phyloP scores from a whole-genome alignment of 495 filamentous ascomycete species.

The Penicillium argentinense region DNA sequence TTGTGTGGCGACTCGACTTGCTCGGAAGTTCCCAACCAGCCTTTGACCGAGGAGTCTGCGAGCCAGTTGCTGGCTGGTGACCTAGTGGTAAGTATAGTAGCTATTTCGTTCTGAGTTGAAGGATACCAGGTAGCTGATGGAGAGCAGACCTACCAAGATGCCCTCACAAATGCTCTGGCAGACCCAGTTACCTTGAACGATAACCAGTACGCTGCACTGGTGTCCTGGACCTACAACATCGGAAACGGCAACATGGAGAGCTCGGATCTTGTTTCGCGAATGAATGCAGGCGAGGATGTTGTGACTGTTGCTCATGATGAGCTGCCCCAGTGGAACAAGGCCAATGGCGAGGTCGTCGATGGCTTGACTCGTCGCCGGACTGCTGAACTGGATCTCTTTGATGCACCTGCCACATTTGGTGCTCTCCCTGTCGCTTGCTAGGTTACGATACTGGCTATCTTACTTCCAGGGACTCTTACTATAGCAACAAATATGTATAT shows the following conservation, averaged over 20 bases:
- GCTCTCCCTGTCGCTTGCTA: conserved; percentile 29
- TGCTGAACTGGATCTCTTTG: conserved; percentile 44
- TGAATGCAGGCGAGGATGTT: conserved; percentile 45
- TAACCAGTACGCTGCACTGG: conserved; percentile 26
- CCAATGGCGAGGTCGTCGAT: conserved; percentile 33
- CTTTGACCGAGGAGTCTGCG: conserved; percentile 39
- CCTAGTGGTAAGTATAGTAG: conserved; percentile 27
- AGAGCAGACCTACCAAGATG: conserved; percentile 22
- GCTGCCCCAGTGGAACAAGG: conserved; percentile 49
- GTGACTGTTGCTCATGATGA: conserved; percentile 41
- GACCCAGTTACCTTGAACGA: conserved; percentile 24
- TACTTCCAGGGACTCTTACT: too few species aligned
- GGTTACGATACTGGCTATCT: too few species aligned
- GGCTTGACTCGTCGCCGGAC: conserved; percentile 40
- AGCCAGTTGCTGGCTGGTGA: conserved; percentile 42
- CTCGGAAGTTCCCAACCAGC: conserved; percentile 46
- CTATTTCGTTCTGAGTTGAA: neutral
- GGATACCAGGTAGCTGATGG: neutral
- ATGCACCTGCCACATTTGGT: conserved; percentile 19
- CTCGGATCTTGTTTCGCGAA: conserved; percentile 41
- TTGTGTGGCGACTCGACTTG: conserved; percentile 42
- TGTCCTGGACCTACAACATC: conserved; percentile 25
- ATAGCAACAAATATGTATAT: too few species aligned
- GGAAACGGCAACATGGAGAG: conserved; percentile 17
- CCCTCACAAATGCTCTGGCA: conserved; percentile 16